phyloP scores from a whole-genome alignment of 73 alveolate genomes.

The Effrenium voratum region DNA sequence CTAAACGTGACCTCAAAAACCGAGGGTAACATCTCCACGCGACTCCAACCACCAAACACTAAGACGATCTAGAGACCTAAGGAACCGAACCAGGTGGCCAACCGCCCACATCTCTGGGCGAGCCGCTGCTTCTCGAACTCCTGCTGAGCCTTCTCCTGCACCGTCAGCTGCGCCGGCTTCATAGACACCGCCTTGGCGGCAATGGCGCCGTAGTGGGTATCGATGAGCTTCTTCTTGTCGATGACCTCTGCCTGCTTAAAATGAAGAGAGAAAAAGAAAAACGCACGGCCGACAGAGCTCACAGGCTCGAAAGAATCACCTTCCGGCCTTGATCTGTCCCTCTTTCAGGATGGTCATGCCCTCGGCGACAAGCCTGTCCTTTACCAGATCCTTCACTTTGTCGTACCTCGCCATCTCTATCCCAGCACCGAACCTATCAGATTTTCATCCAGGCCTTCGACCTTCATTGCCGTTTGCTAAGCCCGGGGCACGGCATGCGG shows the following conservation, averaged over 20 bases:
- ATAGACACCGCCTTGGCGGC: constrained; percentile 83
- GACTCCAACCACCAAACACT: too few relatives aligned
- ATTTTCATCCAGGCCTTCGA: too few relatives aligned
- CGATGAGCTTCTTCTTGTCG: constrained; percentile 89
- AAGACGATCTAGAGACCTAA: too few relatives aligned
- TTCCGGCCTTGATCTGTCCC: constrained; percentile 43
- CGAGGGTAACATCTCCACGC: too few relatives aligned
- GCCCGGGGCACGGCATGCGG: constrained; percentile 84
- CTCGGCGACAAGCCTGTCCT: too few relatives aligned
- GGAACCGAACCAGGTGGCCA: background rate
- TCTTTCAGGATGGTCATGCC: constrained; percentile 41
- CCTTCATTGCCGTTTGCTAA: too few relatives aligned
- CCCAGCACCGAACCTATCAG: too few relatives aligned
- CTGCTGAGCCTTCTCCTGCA: constrained; percentile 65
- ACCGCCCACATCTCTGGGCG: background rate
- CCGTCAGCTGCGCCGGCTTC: constrained; percentile 61
- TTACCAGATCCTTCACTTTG: background rate
- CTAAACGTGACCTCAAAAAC: too few relatives aligned
- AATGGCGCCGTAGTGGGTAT: constrained; percentile 84
- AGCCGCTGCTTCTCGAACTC: constrained; percentile 65
- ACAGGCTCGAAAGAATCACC: background rate
- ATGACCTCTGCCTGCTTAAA: background rate
- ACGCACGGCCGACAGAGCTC: background rate
- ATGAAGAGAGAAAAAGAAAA: too few relatives aligned
- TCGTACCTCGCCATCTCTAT: too few relatives aligned